Evolutionary conservation across 352 stramenopile species (phyloP).

Genomic region (Pythium apleroticum): DNA sequence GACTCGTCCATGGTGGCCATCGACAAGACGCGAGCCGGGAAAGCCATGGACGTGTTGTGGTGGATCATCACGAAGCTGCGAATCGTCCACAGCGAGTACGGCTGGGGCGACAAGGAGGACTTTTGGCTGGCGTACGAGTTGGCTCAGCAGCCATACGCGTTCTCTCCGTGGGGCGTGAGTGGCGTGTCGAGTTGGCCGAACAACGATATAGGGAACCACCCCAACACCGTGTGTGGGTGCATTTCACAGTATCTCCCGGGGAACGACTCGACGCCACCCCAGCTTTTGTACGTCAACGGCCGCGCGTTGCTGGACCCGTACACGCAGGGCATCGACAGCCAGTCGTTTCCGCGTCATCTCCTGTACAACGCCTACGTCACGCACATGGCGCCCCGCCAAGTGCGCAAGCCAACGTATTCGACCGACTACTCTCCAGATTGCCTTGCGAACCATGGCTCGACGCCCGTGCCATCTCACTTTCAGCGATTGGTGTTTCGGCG

Average conservation of each 20-base stretch:
- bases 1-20: constrained; percentile 53
- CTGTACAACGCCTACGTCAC: constrained; percentile 50
- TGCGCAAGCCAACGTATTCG: constrained; percentile 16
- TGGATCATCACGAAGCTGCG: constrained; percentile 53
- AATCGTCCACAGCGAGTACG: constrained; percentile 48
- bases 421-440: too few relatives aligned
- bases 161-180: constrained; percentile 63
- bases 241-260: constrained; percentile 55
- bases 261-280: constrained; percentile 10
- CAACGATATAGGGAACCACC: constrained; percentile 49
- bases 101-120: constrained; percentile 44
- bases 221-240: constrained; percentile 61
- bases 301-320: constrained; percentile 51
- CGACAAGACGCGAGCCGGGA: constrained; percentile 38
- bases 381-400: constrained; percentile 49
- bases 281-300: constrained; percentile 62
- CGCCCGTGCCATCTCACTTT: too few relatives aligned
- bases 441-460: too few relatives aligned
- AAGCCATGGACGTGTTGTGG: constrained; percentile 41
- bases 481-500: too few relatives aligned
- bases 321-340: constrained; percentile 25
- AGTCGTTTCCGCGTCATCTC: constrained; percentile 26
- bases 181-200: constrained; percentile 45
- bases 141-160: constrained; percentile 48
- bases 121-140: constrained; percentile 77